Conservation (phyloP, 257 asterid species). For the Galeopsis tetrahit region DNA sequence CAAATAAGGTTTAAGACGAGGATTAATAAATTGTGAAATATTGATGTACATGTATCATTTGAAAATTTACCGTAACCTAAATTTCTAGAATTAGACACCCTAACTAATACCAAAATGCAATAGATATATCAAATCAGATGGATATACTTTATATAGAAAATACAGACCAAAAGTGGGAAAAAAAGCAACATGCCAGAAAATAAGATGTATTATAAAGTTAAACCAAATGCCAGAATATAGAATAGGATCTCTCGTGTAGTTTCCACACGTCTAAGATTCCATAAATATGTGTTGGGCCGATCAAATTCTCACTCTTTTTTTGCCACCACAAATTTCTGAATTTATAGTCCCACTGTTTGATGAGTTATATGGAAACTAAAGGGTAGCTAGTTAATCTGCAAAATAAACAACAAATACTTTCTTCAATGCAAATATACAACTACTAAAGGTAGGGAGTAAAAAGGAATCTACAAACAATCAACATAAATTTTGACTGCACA, state of each 20-base stretch:
- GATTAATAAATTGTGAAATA: too few species aligned
- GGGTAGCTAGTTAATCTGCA: constrained; percentile 35
- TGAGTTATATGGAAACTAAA: constrained; percentile 2
- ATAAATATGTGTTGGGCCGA: not conserved
- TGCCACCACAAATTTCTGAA: constrained; percentile 28
- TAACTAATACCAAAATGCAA: too few species aligned
- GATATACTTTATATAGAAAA: constrained; percentile 2
- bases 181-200: constrained; percentile 9
- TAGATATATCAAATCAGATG: too few species aligned
- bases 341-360: constrained; percentile 24
- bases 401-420: not conserved
- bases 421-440: not conserved
- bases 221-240: constrained; percentile 14
- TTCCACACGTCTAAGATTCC: constrained; percentile 1
- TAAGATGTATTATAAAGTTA: not conserved
- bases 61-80: too few species aligned
- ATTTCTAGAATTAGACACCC: too few species aligned
- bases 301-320: constrained; percentile 21
- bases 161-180: constrained; percentile 13
- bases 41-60: too few species aligned
- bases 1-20: too few species aligned
- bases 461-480: not conserved
- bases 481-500: not conserved
- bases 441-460: not conserved
- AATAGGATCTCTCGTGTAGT: constrained; percentile 8